Conservation (phyloP, 2,329 filamentous ascomycete genomes). For the Aspergillus ibericus region DNA sequence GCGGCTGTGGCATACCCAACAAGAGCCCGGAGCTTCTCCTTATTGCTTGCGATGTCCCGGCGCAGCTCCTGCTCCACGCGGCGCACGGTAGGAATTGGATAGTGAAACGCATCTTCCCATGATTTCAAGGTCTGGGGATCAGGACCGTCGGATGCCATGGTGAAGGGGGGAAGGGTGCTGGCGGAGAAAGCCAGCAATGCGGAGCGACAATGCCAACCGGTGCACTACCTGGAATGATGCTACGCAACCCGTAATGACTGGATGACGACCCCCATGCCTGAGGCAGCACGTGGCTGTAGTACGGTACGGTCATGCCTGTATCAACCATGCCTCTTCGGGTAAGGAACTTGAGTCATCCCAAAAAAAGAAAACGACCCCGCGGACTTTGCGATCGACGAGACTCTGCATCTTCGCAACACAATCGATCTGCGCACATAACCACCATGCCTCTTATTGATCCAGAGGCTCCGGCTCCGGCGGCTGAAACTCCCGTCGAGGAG, state of each 20-base stretch:
- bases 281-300: constrained; percentile 19
- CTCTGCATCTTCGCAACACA: not conserved
- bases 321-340: constrained; percentile 10
- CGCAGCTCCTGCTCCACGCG: constrained; percentile 66
- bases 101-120: constrained; percentile 69
- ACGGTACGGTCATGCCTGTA: constrained; percentile 4
- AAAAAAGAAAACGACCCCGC: constrained; percentile 12
- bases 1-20: constrained; percentile 56
- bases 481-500: constrained; percentile 18
- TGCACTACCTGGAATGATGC: not conserved
- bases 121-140: constrained; percentile 57
- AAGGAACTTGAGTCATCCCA: constrained; percentile 15
- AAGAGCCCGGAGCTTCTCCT: constrained; percentile 64
- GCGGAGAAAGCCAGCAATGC: constrained; percentile 9
- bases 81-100: constrained; percentile 62
- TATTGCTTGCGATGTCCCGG: constrained; percentile 61
- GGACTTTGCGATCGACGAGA: constrained; percentile 2
- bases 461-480: constrained; percentile 10
- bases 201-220: not conserved
- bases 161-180: constrained; percentile 17
- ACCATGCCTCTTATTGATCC: constrained; percentile 34
- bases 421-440: not conserved
- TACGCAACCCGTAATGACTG: constrained; percentile 6
- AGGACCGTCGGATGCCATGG: constrained; percentile 57
- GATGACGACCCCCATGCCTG: constrained; percentile 18